Evolutionary conservation across 768 basidiomycete species (phyloP), one percentile per base, ranked within the genome.

Genomic region (Suillus lakei): DNA sequence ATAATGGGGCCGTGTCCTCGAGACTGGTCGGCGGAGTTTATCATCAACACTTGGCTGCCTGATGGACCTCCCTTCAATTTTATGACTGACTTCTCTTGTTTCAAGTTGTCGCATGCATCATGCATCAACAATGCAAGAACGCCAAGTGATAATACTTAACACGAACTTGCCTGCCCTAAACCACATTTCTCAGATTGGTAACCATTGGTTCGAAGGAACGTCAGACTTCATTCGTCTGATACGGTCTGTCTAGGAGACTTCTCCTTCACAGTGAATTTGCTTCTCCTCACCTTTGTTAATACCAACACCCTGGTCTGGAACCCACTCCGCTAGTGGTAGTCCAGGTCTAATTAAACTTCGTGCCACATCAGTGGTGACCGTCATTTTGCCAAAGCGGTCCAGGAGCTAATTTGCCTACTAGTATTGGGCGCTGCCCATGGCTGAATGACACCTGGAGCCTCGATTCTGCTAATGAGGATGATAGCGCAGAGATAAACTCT

Each of bases 131-230:
- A n/a, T 39, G 41, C 16, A 43, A 43, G 16, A 18, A 18, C 41
- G 41, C 41, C 6, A 43, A 16, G 41, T 43, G 41, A 43, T 43
- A 6, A 38, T 38, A 21, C 10, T n/a, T 23, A 26, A 26, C 48
- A 50, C 48, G 26, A 50, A 50, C 7, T 26, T 50, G 26, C 48
- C 48, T 50, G 48, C 48, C 48, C 48, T 50, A 50, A 50, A 50
- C 13, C 39, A 39, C 15, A 12, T 39, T n/a, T n/a, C n/a, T n/a
- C n/a, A n/a, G n/a, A n/a, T n/a, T n/a, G n/a, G n/a, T n/a, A n/a
- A n/a, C n/a, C n/a, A n/a, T n/a, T n/a, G n/a, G 32, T 34, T 34
- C 4, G 32, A 34, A 4, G 32, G 32, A 34, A 34, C 7, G 32
- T 5, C 32, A 5, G 9, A 5, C 13, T 39, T 39, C 15, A 39